Base-by-base conservation (phyloP, 2,329 filamentous ascomycete genomes). In the Scolecobasidium constrictum region DNA sequence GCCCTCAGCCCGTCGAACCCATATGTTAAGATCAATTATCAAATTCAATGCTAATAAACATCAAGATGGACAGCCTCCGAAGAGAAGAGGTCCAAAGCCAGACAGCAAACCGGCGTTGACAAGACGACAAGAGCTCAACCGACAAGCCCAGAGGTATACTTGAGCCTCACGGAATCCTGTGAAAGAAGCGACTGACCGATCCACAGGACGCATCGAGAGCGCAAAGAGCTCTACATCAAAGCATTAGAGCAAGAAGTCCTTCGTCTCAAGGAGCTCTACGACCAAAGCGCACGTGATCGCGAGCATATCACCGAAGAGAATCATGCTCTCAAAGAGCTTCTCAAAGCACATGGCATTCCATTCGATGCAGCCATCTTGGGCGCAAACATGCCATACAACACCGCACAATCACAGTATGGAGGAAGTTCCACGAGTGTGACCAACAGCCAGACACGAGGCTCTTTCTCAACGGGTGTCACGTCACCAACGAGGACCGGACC, bases 171-270 rank as follows among this genome's bases (percentile, higher is more conserved):
- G 9, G 9, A 11, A 11, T 9, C 7, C 16, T 9, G 11, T 20
- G 20, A 9, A 7, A 33, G 37, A 39, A 12, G 23, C 37, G 17
- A 35, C 23, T 34, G 35, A 39, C 38, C 18, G 46, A 58, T 23
- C 57, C 42, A 28, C 45, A 94, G 92, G 57, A 96, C 92, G 15
- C 92, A 98, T 63, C 86, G 92, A 44, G 92, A 96, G 65, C 79
- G 92, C 51, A 96, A 96, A 61, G 92, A 96, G 64, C 75, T 87
- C 53, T 96, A 96, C 61, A 93, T 95, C 68, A 93, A 93, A 61
- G 79, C 84, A 9, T 75, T 96, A 13, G 92, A 98, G 62, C 81
- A 90, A 56, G 87, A 96, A 63, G 83, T 96, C 4, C 71, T 93
- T 16, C 81, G 86, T 38, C 70, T 96, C 35, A 92, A 93, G 59